phyloP scores from a whole-genome alignment of 2,329 filamentous ascomycete genomes.

The Fusarium brevicatenulatum region DNA sequence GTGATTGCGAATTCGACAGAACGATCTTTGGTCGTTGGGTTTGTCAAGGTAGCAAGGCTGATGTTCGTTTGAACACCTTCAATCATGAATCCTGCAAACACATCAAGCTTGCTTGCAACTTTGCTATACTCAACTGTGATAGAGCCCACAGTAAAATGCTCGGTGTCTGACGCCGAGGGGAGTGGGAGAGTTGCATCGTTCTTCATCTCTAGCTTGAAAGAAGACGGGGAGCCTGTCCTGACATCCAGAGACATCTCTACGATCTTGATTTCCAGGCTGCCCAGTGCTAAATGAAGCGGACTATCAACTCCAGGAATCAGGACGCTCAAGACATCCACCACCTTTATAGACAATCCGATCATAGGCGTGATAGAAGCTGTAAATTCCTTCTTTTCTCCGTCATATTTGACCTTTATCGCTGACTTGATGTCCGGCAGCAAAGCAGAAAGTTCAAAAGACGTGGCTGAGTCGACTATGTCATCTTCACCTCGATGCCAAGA shows the following conservation, averaged over 20 bases:
- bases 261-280: neutral
- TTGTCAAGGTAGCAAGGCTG: neutral
- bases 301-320: neutral
- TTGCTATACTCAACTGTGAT: neutral
- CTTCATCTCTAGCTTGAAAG: neutral
- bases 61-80: neutral
- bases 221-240: neutral
- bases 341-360: accelerated
- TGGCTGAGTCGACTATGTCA: too few relatives aligned
- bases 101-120: neutral
- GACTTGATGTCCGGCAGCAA: neutral
- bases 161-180: neutral
- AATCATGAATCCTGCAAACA: neutral
- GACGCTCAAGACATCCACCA: neutral
- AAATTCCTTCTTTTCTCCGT: neutral
- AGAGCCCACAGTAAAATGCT: neutral
- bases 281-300: neutral
- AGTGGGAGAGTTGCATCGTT: neutral
- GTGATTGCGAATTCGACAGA: neutral
- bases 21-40: neutral
- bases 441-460: too few relatives aligned
- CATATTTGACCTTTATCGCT: neutral
- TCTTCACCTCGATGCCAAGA: neutral
- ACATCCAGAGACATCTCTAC: neutral
- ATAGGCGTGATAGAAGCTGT: neutral